Base-by-base conservation (phyloP, 805 yeast genomes). In the Wickerhamiella kurtzmanii region DNA sequence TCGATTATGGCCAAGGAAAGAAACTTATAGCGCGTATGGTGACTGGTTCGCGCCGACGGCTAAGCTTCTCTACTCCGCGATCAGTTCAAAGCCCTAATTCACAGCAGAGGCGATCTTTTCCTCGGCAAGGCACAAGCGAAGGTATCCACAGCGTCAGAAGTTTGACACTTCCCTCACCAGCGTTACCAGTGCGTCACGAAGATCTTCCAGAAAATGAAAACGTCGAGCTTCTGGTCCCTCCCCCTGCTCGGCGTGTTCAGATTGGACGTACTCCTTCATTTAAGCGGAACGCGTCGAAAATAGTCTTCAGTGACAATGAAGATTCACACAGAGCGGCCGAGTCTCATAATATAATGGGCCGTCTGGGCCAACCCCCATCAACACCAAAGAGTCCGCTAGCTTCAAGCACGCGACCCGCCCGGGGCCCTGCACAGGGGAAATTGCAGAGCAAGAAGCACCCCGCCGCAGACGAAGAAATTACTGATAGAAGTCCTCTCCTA, bases 1-100 rank as follows among this genome's bases (percentile, higher is more conserved):
- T 69, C 17, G 66, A 69, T 54, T 69, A 69, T 46, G 60, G 61
- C 46, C 58, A 56, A 9, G 82, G 82, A 38, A 77, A 77, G 58
- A 72, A 74, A 58, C 59, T 69, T 37, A 72, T 77, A 46, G 71
- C 72, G 15, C 41, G 41, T 19, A 8, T 38, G 22, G 41, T 18
- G 5, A 5, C 41, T 21, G 25, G 25, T 15, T 17, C 41, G 22
- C 19, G 19, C 17, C 21, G 8, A 38, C n/a, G 20, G 41, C 15
- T 38, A 16, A 38, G 41, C 25, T 50, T 64, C 64, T 46, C 57
- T 69, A n/a, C 48, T 41, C 51, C 56, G 46, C 19, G 45, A 21
- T 4, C n/a, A 6, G 2, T 4, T 2, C 18, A 22, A 22, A 25
- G 17, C 19, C 39, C 21, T 28, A 28, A 15, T 22, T 19, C 17